Evolutionary conservation across 2,329 filamentous ascomycete species (phyloP).

Genomic region (Fusarium sulawesiense): DNA sequence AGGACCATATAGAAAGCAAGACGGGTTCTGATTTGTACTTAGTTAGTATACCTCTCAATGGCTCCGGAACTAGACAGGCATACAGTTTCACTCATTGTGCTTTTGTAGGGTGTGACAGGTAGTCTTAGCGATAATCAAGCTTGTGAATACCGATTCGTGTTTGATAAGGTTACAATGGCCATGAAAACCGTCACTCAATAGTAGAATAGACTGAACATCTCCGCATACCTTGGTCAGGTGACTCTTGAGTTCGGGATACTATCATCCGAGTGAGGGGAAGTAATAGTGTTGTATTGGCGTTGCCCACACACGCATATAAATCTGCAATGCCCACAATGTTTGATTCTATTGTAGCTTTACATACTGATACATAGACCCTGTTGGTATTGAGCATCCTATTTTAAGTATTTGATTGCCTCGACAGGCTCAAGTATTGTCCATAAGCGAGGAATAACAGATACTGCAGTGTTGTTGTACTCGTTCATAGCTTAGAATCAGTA

Average conservation of each 20-base stretch:
- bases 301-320: background rate
- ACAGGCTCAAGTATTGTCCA: background rate
- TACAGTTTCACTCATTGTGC: slow-evolving; percentile 12
- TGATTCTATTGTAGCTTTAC: background rate
- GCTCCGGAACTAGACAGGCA: background rate
- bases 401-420: fast-evolving
- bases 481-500: background rate
- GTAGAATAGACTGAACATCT: background rate
- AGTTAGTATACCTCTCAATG: background rate
- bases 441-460: background rate
- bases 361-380: background rate
- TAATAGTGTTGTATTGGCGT: background rate
- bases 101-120: background rate
- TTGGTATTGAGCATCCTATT: background rate
- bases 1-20: slow-evolving; percentile 42
- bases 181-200: background rate
- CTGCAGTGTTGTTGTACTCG: background rate
- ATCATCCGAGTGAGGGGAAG: slow-evolving; percentile 28
- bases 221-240: slow-evolving; percentile 11
- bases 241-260: slow-evolving; percentile 11
- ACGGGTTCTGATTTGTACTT: slow-evolving; percentile 15
- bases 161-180: background rate
- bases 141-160: background rate
- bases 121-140: background rate
- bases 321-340: background rate